These are phyloP conservation scores for Ganoderma lingzhi DNA, from an alignment of 1,284 basidiomycete species.

Conservation along the genomic window DNA sequence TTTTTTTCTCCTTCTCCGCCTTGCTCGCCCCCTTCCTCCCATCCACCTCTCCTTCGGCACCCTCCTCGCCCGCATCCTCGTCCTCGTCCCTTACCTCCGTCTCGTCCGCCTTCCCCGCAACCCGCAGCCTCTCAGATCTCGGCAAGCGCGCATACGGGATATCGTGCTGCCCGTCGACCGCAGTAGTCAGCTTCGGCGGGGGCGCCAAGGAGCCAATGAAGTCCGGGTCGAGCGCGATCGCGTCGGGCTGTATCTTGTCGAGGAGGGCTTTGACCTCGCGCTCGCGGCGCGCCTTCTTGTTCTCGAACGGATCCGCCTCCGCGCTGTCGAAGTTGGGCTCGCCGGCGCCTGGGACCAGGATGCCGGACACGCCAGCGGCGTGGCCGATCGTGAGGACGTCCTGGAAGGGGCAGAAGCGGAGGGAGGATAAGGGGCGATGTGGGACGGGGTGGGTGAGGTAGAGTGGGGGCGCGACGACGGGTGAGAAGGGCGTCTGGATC, in stretches of 20 bases:
- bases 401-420: constrained; percentile 91
- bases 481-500: constrained; percentile 62
- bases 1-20: constrained; percentile 75
- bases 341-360: constrained; percentile 92
- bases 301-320: constrained; percentile 96
- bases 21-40: constrained; percentile 31
- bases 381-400: constrained; percentile 89
- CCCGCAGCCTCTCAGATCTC: constrained; percentile 75
- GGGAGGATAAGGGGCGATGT: constrained; percentile 69
- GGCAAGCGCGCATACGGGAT: constrained; percentile 77
- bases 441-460: constrained; percentile 88
- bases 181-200: constrained; percentile 64
- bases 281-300: constrained; percentile 84
- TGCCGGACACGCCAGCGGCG: constrained; percentile 78
- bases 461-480: constrained; percentile 70
- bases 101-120: constrained; percentile 78
- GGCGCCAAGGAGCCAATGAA: constrained; percentile 80
- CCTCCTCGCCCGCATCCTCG: constrained; percentile 47
- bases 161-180: constrained; percentile 58
- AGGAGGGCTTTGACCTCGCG: constrained; percentile 90
- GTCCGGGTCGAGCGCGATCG: constrained; percentile 92
- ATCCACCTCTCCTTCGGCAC: constrained; percentile 41
- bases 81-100: constrained; percentile 53
- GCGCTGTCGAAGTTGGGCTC: constrained; percentile 95
- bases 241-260: constrained; percentile 96